phyloP scores from a whole-genome alignment of 1,284 basidiomycete species.

The Phlebopus sp. region DNA sequence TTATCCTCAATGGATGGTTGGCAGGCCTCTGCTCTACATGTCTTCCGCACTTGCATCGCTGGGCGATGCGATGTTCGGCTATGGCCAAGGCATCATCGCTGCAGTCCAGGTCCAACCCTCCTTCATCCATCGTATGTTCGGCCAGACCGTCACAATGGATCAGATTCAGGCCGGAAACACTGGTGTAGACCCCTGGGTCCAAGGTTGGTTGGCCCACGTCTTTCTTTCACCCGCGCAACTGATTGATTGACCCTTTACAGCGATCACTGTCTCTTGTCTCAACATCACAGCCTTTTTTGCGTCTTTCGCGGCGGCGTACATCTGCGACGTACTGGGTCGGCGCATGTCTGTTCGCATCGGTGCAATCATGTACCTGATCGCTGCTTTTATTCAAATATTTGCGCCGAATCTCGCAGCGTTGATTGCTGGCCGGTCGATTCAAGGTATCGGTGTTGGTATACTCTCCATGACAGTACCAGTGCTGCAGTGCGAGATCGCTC shows the following conservation, averaged over 20 bases:
- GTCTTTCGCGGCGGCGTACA: slow-evolving; percentile 45
- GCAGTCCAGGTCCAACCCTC: slow-evolving; percentile 51
- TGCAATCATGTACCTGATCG: slow-evolving; percentile 45
- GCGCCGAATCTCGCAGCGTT: slow-evolving; percentile 42
- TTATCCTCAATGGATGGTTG: slow-evolving; percentile 53
- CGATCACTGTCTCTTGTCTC: slow-evolving; percentile 49
- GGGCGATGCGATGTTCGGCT: slow-evolving; percentile 57
- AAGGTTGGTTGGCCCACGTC: slow-evolving; percentile 34
- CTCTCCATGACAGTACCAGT: slow-evolving; percentile 54
- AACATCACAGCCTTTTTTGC: slow-evolving; percentile 51
- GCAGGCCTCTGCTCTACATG: slow-evolving; percentile 46
- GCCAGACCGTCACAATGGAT: slow-evolving; percentile 38
- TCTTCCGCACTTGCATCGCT: slow-evolving; percentile 51
- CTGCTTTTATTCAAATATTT: slow-evolving; percentile 46
- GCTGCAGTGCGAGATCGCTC: slow-evolving; percentile 55
- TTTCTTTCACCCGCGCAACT: neutral
- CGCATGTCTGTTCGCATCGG: slow-evolving; percentile 49
- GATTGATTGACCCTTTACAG: slow-evolving; percentile 26
- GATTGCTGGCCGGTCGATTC: slow-evolving; percentile 47
- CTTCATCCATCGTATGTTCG: slow-evolving; percentile 49
- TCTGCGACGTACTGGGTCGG: slow-evolving; percentile 48
- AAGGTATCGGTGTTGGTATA: slow-evolving; percentile 47
- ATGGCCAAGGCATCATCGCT: slow-evolving; percentile 52
- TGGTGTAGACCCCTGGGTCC: slow-evolving; percentile 44
- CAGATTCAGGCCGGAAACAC: slow-evolving; percentile 42